A percentile compares a stretch with the other conserved stretches of the same genome.
These are phyloP conservation scores for Leucocoprinus birnbaumii DNA, from an alignment of 768 basidiomycete species.

Conservation along the genomic window DNA sequence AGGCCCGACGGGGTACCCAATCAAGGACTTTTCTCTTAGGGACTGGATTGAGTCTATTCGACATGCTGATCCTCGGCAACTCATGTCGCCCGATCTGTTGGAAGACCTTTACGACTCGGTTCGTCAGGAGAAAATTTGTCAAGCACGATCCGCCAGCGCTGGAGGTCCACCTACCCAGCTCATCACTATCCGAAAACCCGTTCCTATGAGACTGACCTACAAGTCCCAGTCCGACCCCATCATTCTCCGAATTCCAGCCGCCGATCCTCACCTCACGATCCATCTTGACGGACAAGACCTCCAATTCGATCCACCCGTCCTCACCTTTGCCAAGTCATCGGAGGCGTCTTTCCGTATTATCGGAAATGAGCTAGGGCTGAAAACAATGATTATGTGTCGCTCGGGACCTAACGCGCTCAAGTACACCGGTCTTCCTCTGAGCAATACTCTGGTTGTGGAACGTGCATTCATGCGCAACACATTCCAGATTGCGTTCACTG, in stretches of 20 bases:
- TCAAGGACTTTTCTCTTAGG: conserved; percentile 61
- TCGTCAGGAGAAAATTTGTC: conserved; percentile 64
- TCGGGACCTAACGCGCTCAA: conserved; percentile 80
- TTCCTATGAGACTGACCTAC: conserved; percentile 82
- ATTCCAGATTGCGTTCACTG: conserved; percentile 86
- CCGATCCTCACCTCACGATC: conserved; percentile 81
- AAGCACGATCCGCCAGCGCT: conserved; percentile 53
- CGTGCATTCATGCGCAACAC: conserved; percentile 97
- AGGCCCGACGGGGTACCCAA: conserved; percentile 50
- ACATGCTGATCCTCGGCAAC: conserved; percentile 64
- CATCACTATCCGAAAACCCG: conserved; percentile 68
- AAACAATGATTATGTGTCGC: conserved; percentile 80
- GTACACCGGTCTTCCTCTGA: conserved; percentile 81
- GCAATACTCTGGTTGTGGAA: conserved; percentile 76
- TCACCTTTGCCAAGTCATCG: conserved; percentile 74
- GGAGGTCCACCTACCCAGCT: conserved; percentile 43
- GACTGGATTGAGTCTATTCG: conserved; percentile 87
- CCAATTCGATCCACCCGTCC: conserved; percentile 79
- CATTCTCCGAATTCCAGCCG: conserved; percentile 78
- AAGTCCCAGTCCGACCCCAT: conserved; percentile 87
- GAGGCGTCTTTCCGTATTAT: conserved; percentile 90
- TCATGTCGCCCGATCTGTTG: conserved; percentile 75
- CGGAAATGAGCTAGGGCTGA: conserved; percentile 79
- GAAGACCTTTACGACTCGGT: conserved; percentile 80
- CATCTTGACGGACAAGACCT: conserved; percentile 87